Evolutionary conservation across 140 eudicot species (phyloP).

Genomic region (Flaveria floridana): DNA sequence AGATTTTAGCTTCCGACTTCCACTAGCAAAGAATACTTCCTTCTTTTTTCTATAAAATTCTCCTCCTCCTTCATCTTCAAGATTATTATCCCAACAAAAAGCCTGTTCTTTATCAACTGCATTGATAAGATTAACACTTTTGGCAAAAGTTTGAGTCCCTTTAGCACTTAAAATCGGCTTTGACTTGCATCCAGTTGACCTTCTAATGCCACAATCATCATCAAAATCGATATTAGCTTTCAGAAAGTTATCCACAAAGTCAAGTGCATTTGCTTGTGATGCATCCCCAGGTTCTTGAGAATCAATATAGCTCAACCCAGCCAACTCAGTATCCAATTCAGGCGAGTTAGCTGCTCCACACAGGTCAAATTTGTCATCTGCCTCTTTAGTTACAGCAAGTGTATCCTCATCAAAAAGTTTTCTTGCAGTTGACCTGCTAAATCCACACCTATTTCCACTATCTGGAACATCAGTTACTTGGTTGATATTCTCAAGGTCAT

Average conservation of each 20-base stretch:
- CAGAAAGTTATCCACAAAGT: constrained; percentile 74
- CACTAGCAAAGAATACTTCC: constrained; percentile 49
- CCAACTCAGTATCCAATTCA: constrained; percentile 30
- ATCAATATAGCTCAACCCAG: constrained; percentile 69
- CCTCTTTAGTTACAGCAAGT: constrained; percentile 29
- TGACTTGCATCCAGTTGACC: constrained; percentile 43
- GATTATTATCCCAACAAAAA: constrained; percentile 77
- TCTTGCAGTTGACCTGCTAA: constrained; percentile 55
- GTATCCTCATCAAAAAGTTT: constrained; percentile 59
- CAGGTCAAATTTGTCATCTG: constrained; percentile 26
- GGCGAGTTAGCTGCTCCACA: constrained; percentile 19
- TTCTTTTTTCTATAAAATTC: constrained; percentile 70
- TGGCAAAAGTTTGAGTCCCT: constrained; percentile 66
- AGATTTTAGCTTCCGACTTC: constrained; percentile 35
- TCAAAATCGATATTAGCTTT: constrained; percentile 41
- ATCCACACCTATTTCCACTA: constrained; percentile 34
- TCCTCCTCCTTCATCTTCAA: constrained; percentile 75
- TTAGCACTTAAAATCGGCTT: constrained; percentile 54
- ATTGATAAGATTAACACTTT: constrained; percentile 41
- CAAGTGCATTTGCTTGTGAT: constrained; percentile 84
- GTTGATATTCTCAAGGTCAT: constrained; percentile 26
- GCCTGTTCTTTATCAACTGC: constrained; percentile 37
- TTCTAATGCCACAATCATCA: constrained; percentile 31
- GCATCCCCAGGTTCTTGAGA: constrained; percentile 96
- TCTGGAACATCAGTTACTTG: constrained; percentile 27